Evolutionary conservation across 305 asterid species (phyloP).

Genomic region (Petunia hybrid): DNA sequence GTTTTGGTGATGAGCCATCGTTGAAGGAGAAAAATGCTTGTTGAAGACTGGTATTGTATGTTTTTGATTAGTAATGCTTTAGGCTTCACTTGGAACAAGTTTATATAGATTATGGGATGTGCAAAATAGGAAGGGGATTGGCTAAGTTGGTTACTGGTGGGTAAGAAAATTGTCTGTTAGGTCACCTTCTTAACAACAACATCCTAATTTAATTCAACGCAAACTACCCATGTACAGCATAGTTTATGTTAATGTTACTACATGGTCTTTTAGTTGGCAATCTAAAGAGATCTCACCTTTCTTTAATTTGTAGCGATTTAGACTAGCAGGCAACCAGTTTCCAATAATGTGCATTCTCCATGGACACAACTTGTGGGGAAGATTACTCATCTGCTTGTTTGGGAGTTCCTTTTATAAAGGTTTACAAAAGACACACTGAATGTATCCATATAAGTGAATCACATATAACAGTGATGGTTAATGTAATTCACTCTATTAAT

Average conservation of each 20-base stretch:
- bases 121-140: background rate
- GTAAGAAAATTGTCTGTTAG: constrained; percentile 34
- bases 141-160: constrained; percentile 28
- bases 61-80: background rate
- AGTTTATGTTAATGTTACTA: background rate
- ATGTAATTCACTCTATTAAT: no score
- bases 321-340: background rate
- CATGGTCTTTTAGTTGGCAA: constrained; percentile 15
- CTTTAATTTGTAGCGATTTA: background rate
- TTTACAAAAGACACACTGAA: no score
- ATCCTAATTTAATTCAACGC: background rate
- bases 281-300: background rate
- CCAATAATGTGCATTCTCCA: background rate
- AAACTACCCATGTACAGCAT: background rate
- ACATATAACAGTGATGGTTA: no score
- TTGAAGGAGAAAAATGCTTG: background rate
- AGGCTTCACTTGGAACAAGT: constrained; percentile 17
- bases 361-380: no score
- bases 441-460: no score
- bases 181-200: constrained; percentile 42
- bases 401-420: no score
- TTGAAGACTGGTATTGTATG: constrained; percentile 8
- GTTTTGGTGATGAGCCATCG: constrained; percentile 34
- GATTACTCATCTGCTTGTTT: no score
- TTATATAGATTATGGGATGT: constrained; percentile 35